These are phyloP conservation scores for Zasmidium cellare DNA, from an alignment of 2,329 filamentous ascomycete species.

Conservation along the genomic window DNA sequence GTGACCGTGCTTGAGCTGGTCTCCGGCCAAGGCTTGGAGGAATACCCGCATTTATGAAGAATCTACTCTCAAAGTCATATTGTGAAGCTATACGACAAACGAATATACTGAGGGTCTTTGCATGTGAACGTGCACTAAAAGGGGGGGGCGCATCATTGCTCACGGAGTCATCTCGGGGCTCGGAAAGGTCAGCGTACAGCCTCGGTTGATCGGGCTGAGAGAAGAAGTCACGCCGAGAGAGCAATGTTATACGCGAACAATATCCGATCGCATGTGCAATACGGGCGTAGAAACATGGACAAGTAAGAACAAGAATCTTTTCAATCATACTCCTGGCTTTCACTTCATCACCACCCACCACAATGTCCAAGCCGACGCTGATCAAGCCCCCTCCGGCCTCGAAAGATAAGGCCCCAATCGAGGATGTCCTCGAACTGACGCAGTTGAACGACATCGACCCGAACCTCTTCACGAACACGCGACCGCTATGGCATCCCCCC, in stretches of 20 bases:
- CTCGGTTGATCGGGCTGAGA: neutral
- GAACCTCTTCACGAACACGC: constrained; percentile 92
- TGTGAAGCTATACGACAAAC: no score
- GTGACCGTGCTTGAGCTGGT: neutral
- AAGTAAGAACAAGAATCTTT: neutral
- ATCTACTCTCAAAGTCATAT: no score
- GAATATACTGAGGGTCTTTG: no score
- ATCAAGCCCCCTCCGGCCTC: constrained; percentile 75
- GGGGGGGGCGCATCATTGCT: no score
- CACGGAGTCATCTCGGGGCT: neutral
- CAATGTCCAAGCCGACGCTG: constrained; percentile 43
- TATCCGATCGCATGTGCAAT: neutral
- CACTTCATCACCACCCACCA: neutral
- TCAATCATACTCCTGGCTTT: neutral
- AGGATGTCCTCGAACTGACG: constrained; percentile 85
- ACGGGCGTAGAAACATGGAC: neutral
- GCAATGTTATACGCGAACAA: neutral
- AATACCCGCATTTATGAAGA: no score
- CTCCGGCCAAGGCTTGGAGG: no score
- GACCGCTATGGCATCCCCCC: constrained; percentile 86
- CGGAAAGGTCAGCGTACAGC: neutral
- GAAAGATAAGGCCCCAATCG: constrained; percentile 73
- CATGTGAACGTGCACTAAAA: no score
- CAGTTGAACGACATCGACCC: constrained; percentile 74
- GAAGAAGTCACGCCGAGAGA: neutral